Conservation (phyloP, 2,329 filamentous ascomycete species). For the Scleromitrula shiraiana region DNA sequence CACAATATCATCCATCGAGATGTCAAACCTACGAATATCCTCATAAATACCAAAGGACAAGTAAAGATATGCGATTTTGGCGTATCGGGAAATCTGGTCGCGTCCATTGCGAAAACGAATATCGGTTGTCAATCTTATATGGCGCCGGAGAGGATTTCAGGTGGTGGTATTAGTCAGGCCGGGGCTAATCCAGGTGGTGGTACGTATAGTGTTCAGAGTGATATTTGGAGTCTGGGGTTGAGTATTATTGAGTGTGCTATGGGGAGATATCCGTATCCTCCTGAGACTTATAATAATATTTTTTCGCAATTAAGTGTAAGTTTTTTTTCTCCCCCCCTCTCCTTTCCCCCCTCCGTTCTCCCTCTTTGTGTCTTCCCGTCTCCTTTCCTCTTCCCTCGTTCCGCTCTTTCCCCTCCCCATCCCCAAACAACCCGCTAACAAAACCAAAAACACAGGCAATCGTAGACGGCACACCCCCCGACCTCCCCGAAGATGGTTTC, state of each 20-base stretch:
- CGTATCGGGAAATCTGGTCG: constrained; percentile 91
- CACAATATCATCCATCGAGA: constrained; percentile 99
- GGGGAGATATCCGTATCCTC: constrained; percentile 91
- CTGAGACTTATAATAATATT: constrained; percentile 96
- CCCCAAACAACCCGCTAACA: too few relatives aligned
- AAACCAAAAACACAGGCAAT: constrained; percentile 73
- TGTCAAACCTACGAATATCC: constrained; percentile 97
- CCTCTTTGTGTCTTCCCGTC: too few relatives aligned
- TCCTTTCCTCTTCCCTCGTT: too few relatives aligned
- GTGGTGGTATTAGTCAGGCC: constrained; percentile 67
- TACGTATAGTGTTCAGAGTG: constrained; percentile 94
- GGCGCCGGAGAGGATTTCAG: constrained; percentile 92
- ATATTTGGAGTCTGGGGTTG: constrained; percentile 93
- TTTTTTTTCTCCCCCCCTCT: constrained; percentile 21
- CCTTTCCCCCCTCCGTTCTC: neutral
- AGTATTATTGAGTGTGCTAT: constrained; percentile 94
- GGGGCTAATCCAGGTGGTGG: constrained; percentile 63
- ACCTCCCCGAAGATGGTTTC: constrained; percentile 70
- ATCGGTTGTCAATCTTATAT: constrained; percentile 99
- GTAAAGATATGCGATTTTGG: constrained; percentile 99
- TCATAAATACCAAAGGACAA: constrained; percentile 82
- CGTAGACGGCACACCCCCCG: constrained; percentile 91
- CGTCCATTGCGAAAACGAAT: constrained; percentile 96
- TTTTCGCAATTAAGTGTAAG: constrained; percentile 95
- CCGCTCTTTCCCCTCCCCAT: too few relatives aligned